These are phyloP conservation scores for Pseudocercospora pini-densiflorae DNA, from an alignment of 2,329 filamentous ascomycete species.

Conservation along the genomic window DNA sequence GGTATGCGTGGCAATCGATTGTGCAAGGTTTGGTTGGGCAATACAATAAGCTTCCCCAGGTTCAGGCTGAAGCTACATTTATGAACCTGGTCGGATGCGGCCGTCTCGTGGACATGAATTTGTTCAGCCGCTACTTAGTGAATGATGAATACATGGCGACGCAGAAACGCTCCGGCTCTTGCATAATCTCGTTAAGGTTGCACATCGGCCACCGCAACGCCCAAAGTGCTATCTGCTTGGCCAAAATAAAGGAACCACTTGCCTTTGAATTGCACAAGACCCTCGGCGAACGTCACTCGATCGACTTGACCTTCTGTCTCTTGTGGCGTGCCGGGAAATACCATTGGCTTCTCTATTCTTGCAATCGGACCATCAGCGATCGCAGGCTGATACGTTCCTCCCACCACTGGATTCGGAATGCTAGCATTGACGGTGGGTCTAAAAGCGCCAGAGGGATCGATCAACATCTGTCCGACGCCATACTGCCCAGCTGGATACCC, in stretches of 20 bases:
- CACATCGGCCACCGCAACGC: constrained; percentile 28
- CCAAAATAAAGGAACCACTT: constrained; percentile 42
- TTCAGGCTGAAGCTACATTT: background rate
- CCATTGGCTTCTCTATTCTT: constrained; percentile 38
- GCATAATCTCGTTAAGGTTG: constrained; percentile 15
- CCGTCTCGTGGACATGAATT: background rate
- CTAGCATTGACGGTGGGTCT: constrained; percentile 23
- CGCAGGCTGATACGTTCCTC: constrained; percentile 27
- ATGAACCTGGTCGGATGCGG: background rate
- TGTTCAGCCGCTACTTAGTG: background rate
- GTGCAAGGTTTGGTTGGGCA: background rate
- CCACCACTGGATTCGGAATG: constrained; percentile 20
- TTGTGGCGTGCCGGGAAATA: constrained; percentile 34
- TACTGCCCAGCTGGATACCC: constrained; percentile 39
- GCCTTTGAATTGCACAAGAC: constrained; percentile 41
- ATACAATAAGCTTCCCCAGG: background rate
- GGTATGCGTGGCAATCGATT: background rate
- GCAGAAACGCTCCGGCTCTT: background rate
- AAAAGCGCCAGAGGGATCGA: constrained; percentile 34
- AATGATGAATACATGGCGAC: background rate
- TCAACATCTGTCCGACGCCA: constrained; percentile 41
- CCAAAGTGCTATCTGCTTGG: constrained; percentile 33
- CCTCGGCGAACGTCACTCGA: constrained; percentile 41
- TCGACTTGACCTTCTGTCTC: constrained; percentile 41
- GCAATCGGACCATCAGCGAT: constrained; percentile 36